These are phyloP conservation scores for Coprinopsis cinerea DNA, from an alignment of 768 basidiomycete genomes.

Conservation along the genomic window DNA sequence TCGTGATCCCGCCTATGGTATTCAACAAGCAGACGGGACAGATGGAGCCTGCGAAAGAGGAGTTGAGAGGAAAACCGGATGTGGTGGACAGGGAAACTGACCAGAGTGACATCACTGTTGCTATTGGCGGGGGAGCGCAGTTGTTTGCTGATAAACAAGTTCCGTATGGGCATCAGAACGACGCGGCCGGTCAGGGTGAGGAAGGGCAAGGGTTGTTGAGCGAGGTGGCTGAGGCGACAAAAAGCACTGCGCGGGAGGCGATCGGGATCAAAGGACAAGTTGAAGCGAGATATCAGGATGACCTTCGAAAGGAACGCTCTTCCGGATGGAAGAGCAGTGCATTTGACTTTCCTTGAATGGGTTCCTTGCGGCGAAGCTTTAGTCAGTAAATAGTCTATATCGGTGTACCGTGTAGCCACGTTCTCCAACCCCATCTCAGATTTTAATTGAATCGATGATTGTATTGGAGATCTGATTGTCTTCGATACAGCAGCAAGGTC, in stretches of 20 bases:
- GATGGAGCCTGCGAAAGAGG: constrained; percentile 8
- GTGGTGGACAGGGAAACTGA: not conserved
- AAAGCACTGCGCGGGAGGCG: constrained; percentile 15
- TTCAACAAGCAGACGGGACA: constrained; percentile 14
- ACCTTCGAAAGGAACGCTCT: constrained; percentile 17
- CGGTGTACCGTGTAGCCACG: too few relatives aligned
- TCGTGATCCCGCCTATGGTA: constrained; percentile 16
- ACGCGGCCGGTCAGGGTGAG: constrained; percentile 13
- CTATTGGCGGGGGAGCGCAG: constrained; percentile 31
- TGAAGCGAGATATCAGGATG: constrained; percentile 19
- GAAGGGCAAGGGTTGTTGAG: constrained; percentile 14
- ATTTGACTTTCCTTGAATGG: too few relatives aligned
- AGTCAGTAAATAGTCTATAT: too few relatives aligned
- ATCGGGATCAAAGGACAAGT: constrained; percentile 15
- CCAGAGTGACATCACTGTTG: constrained; percentile 25
- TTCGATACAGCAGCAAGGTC: too few relatives aligned
- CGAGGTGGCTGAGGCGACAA: constrained; percentile 12
- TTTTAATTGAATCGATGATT: too few relatives aligned
- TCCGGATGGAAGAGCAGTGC: constrained; percentile 28
- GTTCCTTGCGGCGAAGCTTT: too few relatives aligned
- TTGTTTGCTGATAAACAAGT: constrained; percentile 29
- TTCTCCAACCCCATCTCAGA: too few relatives aligned
- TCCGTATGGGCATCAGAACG: constrained; percentile 23
- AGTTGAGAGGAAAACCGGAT: constrained; percentile 13
- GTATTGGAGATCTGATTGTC: not conserved